Evolutionary conservation across 2,329 filamentous ascomycete species (phyloP), one percentile per base, ranked within the genome.

Genomic region (Podosphaera xanthii): DNA sequence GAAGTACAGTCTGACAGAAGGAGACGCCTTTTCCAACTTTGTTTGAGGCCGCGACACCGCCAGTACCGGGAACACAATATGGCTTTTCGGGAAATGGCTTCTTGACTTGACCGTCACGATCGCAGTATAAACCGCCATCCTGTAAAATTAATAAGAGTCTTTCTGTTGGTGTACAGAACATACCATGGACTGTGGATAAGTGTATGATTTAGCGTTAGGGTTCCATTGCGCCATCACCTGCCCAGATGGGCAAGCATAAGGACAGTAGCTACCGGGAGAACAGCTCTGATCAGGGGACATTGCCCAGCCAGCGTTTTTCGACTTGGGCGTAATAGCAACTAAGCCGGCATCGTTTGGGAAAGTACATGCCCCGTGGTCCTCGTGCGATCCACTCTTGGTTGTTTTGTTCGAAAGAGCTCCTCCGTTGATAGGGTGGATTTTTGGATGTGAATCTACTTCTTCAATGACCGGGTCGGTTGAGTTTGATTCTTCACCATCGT

Each of bases 141-240:
- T 86, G 68, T 3, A 14, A 57, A 0, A 56, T 65, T 61, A 67
- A 64, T 48, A 42, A 46, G 34, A 50, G 22, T 1, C 8, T 38
- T 3, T 49, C 12, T 14, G n/a, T 14, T 14, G 8, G 33, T 22
- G 14, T 46, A 7, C 44, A 2, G 22, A 59, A 73, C 80, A 67
- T 72, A 86, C 83, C 81, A 86, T 88, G 2, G 84, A 89, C 62
- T 77, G 70, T 1, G 84, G 83, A 69, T 83, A 87, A 42, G 70
- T 72, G 68, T 88, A 90, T 2, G 74, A 72, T 4, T 75, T 81
- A 3, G 85, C 85, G 60, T 75, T 70, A 0, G 83, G 81, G 67
- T 88, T 80, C 86, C 86, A 90, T 70, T 91, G 86, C 62, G 81
- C 79, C 75, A 85, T 86, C 35, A 90, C 79, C 73, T 87, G 79